These are phyloP conservation scores for Venturiaceae sp. DNA, from an alignment of 2,329 filamentous ascomycete genomes.

Conservation along the genomic window DNA sequence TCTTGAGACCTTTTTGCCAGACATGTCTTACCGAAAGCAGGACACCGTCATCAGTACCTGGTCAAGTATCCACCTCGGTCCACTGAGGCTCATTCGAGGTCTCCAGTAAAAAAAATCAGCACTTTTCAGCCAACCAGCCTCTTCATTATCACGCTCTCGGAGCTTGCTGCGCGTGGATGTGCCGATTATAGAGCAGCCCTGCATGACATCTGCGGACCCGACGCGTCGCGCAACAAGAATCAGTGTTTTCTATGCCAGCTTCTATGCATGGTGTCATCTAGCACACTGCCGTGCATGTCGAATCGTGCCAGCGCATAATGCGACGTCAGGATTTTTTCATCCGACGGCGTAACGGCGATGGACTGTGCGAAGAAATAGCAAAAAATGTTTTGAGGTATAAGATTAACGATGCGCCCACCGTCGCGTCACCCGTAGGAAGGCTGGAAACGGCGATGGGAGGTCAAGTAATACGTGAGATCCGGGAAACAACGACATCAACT, in stretches of 20 bases:
- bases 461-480: neutral
- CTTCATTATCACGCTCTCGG: neutral
- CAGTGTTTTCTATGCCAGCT: neutral
- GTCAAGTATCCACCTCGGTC: neutral
- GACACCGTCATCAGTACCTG: neutral
- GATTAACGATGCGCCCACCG: neutral
- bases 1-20: neutral
- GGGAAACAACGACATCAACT: neutral
- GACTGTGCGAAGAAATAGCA: neutral
- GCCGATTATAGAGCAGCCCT: neutral
- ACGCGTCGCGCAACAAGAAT: neutral
- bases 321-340: neutral
- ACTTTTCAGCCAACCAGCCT: neutral
- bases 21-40: neutral
- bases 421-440: neutral
- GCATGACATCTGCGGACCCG: neutral
- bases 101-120: neutral
- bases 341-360: slow-evolving; percentile 7
- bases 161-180: neutral
- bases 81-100: neutral
- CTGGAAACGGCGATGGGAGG: neutral
- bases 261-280: neutral
- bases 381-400: neutral
- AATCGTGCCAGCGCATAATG: neutral
- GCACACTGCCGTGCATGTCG: neutral